Conservation (phyloP, 2,329 filamentous ascomycete species). For the Botrytis porri region DNA sequence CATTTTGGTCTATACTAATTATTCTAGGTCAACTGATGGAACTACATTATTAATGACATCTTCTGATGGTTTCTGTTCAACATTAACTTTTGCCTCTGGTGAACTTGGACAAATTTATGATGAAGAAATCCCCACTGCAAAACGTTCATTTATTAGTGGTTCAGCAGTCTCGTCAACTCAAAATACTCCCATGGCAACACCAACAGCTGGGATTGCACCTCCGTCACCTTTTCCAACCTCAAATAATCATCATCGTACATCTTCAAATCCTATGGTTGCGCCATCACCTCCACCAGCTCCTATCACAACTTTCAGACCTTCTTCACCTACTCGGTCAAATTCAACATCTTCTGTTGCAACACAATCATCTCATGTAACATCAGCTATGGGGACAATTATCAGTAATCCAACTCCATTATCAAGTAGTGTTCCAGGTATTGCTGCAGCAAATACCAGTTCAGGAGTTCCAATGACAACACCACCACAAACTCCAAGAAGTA, state of each 20-base stretch:
- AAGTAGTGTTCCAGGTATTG: conserved; percentile 72
- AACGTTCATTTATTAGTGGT: conserved; percentile 41
- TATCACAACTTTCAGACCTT: conserved; percentile 55
- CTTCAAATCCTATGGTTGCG: conserved; percentile 57
- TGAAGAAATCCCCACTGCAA: conserved; percentile 56
- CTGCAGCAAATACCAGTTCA: conserved; percentile 58
- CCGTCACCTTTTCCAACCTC: conserved; percentile 52
- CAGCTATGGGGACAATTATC: conserved; percentile 48
- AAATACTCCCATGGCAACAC: conserved; percentile 68
- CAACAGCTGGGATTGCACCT: conserved; percentile 59
- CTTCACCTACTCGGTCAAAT: conserved; percentile 80
- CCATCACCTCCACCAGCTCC: conserved; percentile 58
- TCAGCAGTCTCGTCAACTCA: conserved; percentile 53
- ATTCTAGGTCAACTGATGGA: conserved; percentile 67
- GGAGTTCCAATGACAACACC: conserved; percentile 75
- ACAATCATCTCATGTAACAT: conserved; percentile 49
- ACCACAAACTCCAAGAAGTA: conserved; percentile 77
- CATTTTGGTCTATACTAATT: conserved; percentile 16
- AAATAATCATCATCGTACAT: conserved; percentile 53
- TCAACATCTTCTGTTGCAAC: conserved; percentile 79
- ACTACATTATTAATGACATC: conserved; percentile 89
- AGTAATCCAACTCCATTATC: conserved; percentile 78
- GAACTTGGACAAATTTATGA: conserved; percentile 83
- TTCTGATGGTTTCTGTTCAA: conserved; percentile 95
- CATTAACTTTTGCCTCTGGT: conserved; percentile 75